Evolutionary conservation across 2,329 filamentous ascomycete genomes (phyloP), one percentile per base, ranked within the genome.

Genomic region (Pseudogymnoascus sp.): DNA sequence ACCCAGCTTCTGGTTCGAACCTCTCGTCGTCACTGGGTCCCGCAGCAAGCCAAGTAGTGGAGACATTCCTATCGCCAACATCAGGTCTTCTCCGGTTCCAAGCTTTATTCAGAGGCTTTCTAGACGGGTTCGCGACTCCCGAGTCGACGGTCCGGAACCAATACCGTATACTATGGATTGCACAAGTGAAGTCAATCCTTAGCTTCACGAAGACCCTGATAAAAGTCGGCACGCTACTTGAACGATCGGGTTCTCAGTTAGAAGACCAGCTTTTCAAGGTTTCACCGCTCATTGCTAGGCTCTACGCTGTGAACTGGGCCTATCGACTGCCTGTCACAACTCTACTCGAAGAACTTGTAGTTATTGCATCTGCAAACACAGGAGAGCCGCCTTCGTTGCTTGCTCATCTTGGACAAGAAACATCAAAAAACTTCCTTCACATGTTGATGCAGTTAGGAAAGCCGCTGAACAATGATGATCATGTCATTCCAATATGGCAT

Each of bases 321-420:
- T 90, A 89, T 71, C 84, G 82, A 66, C 76, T 79, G 12, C 80
- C 85, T 1, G 82, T 88, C 1, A 79, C 92, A 30, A 77, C 80
- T 23, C 75, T 96, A 2, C 76, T 96, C 6, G 85, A 91, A 62
- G 82, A 85, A 9, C 74, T 96, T 15, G 84, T 96, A 26, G 78
- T 85, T 41, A 85, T 82, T 64, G 86, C 88, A 21, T 83, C 85
- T 21, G 82, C 82, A 62, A 75, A 79, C 13, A 75, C 80, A 28
- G 79, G 79, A n/a, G 91, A 96, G 66, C 90, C 92, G 0, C 89
- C 90, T n/a, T 96, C 92, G 5, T 79, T 99, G n/a, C 82, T 99
- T 19, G 92, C 92, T 30, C 90, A 95, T 69, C 77, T 99, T 5
- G 91, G 91, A 1, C 81, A 90, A 8, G 84, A 90, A 60, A 85